These are phyloP conservation scores for Closterium sp. DNA, from an alignment of 139 green algal genomes.

Conservation along the genomic window DNA sequence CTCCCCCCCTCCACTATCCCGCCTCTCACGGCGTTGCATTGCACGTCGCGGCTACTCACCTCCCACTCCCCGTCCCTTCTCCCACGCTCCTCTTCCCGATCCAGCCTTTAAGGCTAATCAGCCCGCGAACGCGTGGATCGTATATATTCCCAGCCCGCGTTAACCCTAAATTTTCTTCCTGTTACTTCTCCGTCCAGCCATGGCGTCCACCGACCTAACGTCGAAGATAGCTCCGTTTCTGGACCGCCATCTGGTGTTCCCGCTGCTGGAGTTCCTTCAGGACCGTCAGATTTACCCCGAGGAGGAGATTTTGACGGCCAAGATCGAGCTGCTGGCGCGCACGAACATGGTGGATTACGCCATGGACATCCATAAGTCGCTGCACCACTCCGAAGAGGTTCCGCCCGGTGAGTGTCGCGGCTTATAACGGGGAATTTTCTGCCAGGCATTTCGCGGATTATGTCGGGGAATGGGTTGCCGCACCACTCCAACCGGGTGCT, in stretches of 20 bases:
- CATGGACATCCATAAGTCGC: slow-evolving; percentile 91
- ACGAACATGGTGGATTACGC: slow-evolving; percentile 99
- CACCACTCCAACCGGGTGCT: background rate
- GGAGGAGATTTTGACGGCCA: slow-evolving; percentile 84
- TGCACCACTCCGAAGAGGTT: slow-evolving; percentile 74
- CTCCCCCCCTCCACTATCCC: background rate
- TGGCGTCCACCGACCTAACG: slow-evolving; percentile 63
- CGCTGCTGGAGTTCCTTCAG: slow-evolving; percentile 92
- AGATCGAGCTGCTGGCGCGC: slow-evolving; percentile 90
- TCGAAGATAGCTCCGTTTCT: slow-evolving; percentile 69
- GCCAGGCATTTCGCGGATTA: background rate
- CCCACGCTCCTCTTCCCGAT: background rate
- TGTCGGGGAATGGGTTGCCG: background rate
- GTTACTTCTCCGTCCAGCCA: background rate
- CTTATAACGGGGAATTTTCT: background rate
- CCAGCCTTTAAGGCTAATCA: background rate
- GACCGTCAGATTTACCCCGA: slow-evolving; percentile 71
- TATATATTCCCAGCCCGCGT: background rate
- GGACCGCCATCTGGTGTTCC: slow-evolving; percentile 93
- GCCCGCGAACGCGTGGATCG: background rate
- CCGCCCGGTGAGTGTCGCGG: slow-evolving; percentile 31
- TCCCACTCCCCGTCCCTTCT: no score
- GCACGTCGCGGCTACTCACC: background rate
- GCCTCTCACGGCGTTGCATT: background rate
- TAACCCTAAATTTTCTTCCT: background rate